Percentiles rank a stretch among this genome's conserved stretches.
Conservation (phyloP, 257 asterid genomes). For the Solanum dulcamara region DNA sequence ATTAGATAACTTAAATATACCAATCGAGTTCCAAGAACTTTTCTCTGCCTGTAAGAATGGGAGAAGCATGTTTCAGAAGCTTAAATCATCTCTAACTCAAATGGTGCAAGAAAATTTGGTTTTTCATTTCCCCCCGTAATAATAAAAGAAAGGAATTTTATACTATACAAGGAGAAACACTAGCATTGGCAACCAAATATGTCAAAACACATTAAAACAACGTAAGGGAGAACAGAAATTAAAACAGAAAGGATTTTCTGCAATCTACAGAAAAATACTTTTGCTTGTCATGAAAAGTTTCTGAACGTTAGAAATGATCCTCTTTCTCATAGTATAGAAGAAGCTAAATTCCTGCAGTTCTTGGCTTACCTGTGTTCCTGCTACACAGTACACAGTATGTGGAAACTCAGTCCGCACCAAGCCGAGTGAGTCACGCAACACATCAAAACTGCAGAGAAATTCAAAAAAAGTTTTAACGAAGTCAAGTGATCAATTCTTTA, state of each 20-base stretch:
- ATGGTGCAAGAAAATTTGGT: background rate
- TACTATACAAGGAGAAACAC: no score
- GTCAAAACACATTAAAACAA: background rate
- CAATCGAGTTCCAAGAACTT: conserved; percentile 60
- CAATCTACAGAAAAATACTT: background rate
- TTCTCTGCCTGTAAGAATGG: conserved; percentile 53
- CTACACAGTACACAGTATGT: conserved; percentile 62
- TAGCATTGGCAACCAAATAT: background rate
- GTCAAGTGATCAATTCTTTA: background rate
- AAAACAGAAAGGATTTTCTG: background rate
- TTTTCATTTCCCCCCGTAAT: background rate
- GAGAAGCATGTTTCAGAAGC: background rate
- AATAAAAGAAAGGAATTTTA: background rate
- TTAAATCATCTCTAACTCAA: background rate
- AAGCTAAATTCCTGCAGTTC: background rate
- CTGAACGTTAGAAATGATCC: background rate
- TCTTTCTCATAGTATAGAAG: no score
- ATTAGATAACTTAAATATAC: conserved; percentile 56
- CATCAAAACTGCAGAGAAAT: conserved; percentile 56
- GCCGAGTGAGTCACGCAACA: conserved; percentile 74
- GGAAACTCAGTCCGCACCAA: conserved; percentile 86
- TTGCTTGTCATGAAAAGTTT: background rate
- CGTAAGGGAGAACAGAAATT: no score
- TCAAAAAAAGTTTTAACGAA: background rate
- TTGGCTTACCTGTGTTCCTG: conserved; percentile 63